Percentiles rank a stretch among this genome's conserved stretches.
Evolutionary conservation across 768 basidiomycete genomes (phyloP).

Genomic region (Boletus speciosus): DNA sequence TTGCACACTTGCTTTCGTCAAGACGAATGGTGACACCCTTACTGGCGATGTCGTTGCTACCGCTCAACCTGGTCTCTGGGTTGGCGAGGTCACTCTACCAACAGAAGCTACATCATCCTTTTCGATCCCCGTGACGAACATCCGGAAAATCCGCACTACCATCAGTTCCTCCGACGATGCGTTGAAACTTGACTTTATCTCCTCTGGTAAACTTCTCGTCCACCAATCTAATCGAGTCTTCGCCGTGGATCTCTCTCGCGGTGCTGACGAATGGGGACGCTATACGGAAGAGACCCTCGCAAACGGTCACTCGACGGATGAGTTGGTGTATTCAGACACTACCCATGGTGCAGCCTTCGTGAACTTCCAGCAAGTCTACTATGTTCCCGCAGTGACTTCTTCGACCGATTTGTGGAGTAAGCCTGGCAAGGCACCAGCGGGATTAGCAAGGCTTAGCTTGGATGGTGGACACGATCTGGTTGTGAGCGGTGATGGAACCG

Average conservation of each 20-base stretch:
- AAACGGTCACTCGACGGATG: constrained; percentile 53
- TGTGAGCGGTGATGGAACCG: constrained; percentile 61
- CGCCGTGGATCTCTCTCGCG: constrained; percentile 46
- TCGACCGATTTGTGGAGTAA: constrained; percentile 60
- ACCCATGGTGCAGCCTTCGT: constrained; percentile 56
- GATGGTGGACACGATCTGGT: constrained; percentile 73
- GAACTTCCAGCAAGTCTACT: constrained; percentile 66
- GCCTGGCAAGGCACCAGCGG: constrained; percentile 62
- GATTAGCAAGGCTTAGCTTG: constrained; percentile 58
- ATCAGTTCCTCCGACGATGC: constrained; percentile 40
- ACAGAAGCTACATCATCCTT: constrained; percentile 16
- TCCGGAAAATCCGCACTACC: constrained; percentile 50
- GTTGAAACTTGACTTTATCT: constrained; percentile 54
- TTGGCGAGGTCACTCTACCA: constrained; percentile 57
- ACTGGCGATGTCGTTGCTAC: constrained; percentile 67
- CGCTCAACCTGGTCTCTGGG: constrained; percentile 57
- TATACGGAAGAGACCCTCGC: constrained; percentile 49
- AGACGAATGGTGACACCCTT: constrained; percentile 54
- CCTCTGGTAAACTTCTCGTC: constrained; percentile 55
- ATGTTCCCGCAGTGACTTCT: constrained; percentile 44
- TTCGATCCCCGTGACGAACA: constrained; percentile 41
- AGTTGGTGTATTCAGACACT: constrained; percentile 46
- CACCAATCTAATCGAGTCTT: constrained; percentile 53
- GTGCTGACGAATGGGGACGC: constrained; percentile 44
- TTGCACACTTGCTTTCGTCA: constrained; percentile 60